Conservation (phyloP, 2,329 filamentous ascomycete species). For the Lithohypha guttulata region DNA sequence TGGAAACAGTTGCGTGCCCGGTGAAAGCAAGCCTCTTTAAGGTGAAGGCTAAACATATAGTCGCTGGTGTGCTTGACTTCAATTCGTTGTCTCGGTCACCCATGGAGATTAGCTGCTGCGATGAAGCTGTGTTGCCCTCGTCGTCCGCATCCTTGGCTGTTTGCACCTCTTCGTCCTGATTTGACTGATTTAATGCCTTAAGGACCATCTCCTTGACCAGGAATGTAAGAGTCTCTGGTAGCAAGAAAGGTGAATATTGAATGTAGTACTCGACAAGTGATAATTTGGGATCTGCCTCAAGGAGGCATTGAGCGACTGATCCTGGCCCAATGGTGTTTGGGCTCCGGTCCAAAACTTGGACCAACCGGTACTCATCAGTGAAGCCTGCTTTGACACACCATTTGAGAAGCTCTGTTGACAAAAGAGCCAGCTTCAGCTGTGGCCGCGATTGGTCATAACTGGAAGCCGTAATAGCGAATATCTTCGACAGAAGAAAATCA, state of each 20-base stretch:
- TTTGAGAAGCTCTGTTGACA: slow-evolving; percentile 27
- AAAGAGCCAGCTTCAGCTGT: slow-evolving; percentile 22
- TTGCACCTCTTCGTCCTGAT: slow-evolving; percentile 12
- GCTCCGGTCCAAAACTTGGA: slow-evolving; percentile 23
- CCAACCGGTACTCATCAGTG: slow-evolving; percentile 30
- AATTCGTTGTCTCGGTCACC: not conserved
- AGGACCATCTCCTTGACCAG: slow-evolving; percentile 31
- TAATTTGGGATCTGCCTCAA: slow-evolving; percentile 30
- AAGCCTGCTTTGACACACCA: slow-evolving; percentile 33
- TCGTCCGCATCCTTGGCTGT: slow-evolving; percentile 12
- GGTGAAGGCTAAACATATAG: slow-evolving; percentile 2
- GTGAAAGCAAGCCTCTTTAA: slow-evolving; percentile 6
- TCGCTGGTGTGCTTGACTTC: slow-evolving; percentile 1
- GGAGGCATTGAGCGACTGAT: slow-evolving; percentile 29
- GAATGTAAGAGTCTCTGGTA: slow-evolving; percentile 31
- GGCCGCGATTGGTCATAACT: slow-evolving; percentile 17
- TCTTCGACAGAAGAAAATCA: slow-evolving; percentile 19
- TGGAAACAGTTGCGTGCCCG: slow-evolving; percentile 5
- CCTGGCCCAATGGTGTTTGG: not conserved
- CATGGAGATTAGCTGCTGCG: slow-evolving; percentile 3
- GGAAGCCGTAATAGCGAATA: slow-evolving; percentile 14
- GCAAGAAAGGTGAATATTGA: slow-evolving; percentile 27
- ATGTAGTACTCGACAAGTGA: slow-evolving; percentile 30
- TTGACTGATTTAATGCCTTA: slow-evolving; percentile 28
- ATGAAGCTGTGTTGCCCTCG: slow-evolving; percentile 12